A percentile compares a stretch with the other conserved stretches of the same genome.
phyloP scores from a whole-genome alignment of 768 basidiomycete species.

The Mycena amicta region DNA sequence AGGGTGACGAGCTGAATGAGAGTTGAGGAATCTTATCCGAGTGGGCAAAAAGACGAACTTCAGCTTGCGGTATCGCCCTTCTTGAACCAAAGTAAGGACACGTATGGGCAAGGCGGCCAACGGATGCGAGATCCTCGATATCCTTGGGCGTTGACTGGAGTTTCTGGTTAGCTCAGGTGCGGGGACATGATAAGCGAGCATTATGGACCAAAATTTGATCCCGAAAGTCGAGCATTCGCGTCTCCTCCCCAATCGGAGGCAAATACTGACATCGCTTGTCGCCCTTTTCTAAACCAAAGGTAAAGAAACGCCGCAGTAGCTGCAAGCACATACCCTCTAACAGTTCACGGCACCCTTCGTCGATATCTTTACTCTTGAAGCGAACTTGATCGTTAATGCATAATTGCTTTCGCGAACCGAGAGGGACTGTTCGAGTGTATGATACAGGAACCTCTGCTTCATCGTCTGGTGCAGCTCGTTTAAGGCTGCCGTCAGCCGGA shows the following conservation, averaged over 20 bases:
- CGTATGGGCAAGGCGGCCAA: conserved; percentile 67
- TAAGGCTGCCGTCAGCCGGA: conserved; percentile 11
- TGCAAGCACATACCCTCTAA: conserved; percentile 54
- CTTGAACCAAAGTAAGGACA: conserved; percentile 96
- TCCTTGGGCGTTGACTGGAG: conserved; percentile 84
- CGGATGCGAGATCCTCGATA: conserved; percentile 85
- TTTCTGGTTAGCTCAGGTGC: neutral
- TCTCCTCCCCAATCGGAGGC: conserved; percentile 70
- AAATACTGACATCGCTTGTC: conserved; percentile 76
- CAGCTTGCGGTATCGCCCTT: conserved; percentile 85
- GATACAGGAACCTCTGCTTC: conserved; percentile 26
- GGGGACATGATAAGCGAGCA: neutral
- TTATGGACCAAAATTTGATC: conserved; percentile 79
- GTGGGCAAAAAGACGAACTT: conserved; percentile 49
- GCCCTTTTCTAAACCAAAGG: conserved; percentile 50
- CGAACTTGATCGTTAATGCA: conserved; percentile 88
- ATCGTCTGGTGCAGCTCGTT: conserved; percentile 31
- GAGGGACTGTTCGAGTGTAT: conserved; percentile 67
- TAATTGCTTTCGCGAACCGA: conserved; percentile 88
- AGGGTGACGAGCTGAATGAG: conserved; percentile 75
- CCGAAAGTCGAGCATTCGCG: conserved; percentile 75
- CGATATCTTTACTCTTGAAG: conserved; percentile 65
- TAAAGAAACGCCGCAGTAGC: neutral
- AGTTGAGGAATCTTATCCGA: conserved; percentile 1
- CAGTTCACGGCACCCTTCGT: conserved; percentile 86